Base-by-base conservation (phyloP, 2,329 filamentous ascomycete genomes). In the Fusarium nygamai region DNA sequence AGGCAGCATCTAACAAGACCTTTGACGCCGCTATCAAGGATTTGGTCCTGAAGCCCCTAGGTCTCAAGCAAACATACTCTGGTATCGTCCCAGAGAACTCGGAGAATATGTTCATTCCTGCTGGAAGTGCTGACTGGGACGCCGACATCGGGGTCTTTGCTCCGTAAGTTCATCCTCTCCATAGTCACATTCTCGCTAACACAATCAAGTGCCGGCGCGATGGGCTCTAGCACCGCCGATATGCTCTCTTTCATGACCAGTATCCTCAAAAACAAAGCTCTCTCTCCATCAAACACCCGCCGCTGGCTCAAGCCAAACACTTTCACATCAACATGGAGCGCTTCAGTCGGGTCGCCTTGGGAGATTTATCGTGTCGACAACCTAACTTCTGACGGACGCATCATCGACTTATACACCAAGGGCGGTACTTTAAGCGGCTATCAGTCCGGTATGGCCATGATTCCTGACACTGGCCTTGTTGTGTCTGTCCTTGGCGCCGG, bases 321-420 rank as follows among this genome's bases (percentile, higher is more conserved):
- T 5, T 67, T 61, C 24, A 60, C 41, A 6, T 67, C 62, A 4
- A 44, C 65, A 3, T 67, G 53, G 62, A 61, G 46, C 13, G 36
- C 41, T 0, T 50, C 54, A 1, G 65, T 68, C 5, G 65, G 65
- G 3, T 43, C 62, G 4, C 63, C 63, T 6, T 61, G 66, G 47
- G 63, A 67, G 41, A 67, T 69, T 3, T 69, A 69, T 2, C 66
- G 63, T 6, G 29, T 67, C 5, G 66, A 69, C 10, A 69, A 69
- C 9, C 8, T 69, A 0, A 67, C 63, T 16, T 48, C 63, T 1
- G 66, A 67, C 5, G 43, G 54, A 0, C 63, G 66, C 8, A 61
- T 56, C 10, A 34, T 69, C 13, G 54, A 69, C 16, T 6, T 56
- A 2, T 61, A 54, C 33, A 69, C 54, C 10, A 62, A 67, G 11